Evolutionary conservation across 169 alveolate genomes (phyloP).

Genomic region (Theileria luwenshuni): DNA sequence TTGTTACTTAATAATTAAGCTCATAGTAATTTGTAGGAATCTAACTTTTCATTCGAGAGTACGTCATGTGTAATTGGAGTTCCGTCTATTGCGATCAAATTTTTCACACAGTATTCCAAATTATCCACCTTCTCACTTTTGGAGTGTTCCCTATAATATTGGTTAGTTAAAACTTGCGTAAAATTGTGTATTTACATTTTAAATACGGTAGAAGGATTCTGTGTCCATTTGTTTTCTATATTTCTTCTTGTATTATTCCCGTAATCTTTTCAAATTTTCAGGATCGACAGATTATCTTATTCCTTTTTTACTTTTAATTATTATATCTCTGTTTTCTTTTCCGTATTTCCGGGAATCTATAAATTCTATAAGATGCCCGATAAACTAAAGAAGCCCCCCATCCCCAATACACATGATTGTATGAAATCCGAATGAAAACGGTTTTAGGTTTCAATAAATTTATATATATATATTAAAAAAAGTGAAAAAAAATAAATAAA

Average conservation of each 20-base stretch:
- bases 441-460: neutral
- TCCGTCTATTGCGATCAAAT: slow-evolving; percentile 62
- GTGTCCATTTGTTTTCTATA: neutral
- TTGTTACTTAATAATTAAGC: too few relatives aligned
- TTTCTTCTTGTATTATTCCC: too few relatives aligned
- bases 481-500: slow-evolving; percentile 25
- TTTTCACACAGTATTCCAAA: slow-evolving; percentile 61
- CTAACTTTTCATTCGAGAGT: slow-evolving; percentile 40
- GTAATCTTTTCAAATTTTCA: too few relatives aligned
- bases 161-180: neutral
- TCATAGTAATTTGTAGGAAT: too few relatives aligned
- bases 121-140: slow-evolving; percentile 54
- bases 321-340: neutral
- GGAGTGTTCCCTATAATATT: slow-evolving; percentile 23
- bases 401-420: slow-evolving; percentile 20
- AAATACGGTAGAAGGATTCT: slow-evolving; percentile 1
- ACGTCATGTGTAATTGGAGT: slow-evolving; percentile 39
- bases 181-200: slow-evolving; percentile 11
- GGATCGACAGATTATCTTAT: neutral
- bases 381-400: slow-evolving; percentile 13
- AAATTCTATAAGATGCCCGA: slow-evolving; percentile 27
- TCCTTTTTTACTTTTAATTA: neutral
- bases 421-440: slow-evolving; percentile 2
- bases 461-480: slow-evolving; percentile 5
- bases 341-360: too few relatives aligned